Evolutionary conservation across 192 early-diverging fungal genomes (phyloP).

Genomic region (Coemansia sp.): DNA sequence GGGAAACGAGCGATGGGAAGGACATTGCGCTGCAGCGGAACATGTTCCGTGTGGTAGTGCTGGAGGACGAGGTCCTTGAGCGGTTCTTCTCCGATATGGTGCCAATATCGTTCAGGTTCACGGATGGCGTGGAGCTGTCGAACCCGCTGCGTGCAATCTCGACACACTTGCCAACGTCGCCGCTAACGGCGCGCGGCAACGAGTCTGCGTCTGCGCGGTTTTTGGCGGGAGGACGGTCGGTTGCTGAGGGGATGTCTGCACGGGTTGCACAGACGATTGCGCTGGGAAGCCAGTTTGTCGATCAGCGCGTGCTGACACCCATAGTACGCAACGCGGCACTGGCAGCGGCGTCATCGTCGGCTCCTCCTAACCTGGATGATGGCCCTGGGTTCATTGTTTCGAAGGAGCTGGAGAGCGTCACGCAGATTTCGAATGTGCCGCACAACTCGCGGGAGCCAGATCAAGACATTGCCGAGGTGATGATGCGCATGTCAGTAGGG

Average conservation of each 20-base stretch:
- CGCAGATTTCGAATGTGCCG: conserved; percentile 14
- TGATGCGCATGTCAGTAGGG: background rate
- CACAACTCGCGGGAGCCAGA: conserved; percentile 3
- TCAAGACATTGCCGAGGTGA: background rate
- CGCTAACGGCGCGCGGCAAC: conserved; percentile 22
- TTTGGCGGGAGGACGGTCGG: conserved; percentile 26
- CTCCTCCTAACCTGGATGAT: background rate
- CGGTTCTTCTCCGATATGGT: conserved; percentile 70
- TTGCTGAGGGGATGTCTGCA: conserved; percentile 47
- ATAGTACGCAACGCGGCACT: conserved; percentile 34
- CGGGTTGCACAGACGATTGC: conserved; percentile 51
- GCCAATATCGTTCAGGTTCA: conserved; percentile 46
- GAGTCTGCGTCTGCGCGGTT: conserved; percentile 30
- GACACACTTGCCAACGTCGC: conserved; percentile 38
- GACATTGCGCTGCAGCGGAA: conserved; percentile 42
- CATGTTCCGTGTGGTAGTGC: conserved; percentile 76
- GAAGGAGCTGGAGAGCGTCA: background rate
- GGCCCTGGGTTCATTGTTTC: background rate
- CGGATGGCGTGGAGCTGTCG: conserved; percentile 48
- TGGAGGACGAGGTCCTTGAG: conserved; percentile 84
- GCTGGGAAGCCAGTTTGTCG: conserved; percentile 53
- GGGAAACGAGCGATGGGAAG: background rate
- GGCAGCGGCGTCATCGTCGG: background rate
- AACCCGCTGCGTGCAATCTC: conserved; percentile 48
- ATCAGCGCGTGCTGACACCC: conserved; percentile 35